These are phyloP conservation scores for Musa troglodytarum DNA, from an alignment of 176 grass and related monocot species.

Conservation along the genomic window DNA sequence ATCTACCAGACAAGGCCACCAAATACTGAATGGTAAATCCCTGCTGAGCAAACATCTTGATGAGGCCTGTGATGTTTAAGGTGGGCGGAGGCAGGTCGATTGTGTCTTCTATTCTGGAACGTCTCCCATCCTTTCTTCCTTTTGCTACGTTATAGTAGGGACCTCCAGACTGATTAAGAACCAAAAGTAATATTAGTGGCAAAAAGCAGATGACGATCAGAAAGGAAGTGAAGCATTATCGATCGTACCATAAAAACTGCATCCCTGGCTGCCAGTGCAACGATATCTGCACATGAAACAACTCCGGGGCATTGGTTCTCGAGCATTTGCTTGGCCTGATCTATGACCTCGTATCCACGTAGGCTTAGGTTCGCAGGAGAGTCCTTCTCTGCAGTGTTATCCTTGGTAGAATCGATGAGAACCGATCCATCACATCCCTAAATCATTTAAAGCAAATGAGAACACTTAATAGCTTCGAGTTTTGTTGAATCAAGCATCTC, in stretches of 20 bases:
- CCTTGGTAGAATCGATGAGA: conserved; percentile 49
- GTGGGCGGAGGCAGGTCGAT: conserved; percentile 44
- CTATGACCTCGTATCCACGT: conserved; percentile 78
- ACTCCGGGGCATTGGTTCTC: conserved; percentile 62
- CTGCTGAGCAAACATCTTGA: conserved; percentile 35
- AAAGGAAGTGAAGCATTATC: background rate
- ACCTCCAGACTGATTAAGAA: conserved; percentile 35
- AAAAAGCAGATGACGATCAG: background rate
- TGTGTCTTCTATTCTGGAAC: conserved; percentile 47
- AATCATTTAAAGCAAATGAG: background rate
- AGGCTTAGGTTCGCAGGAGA: conserved; percentile 52
- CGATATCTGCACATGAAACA: conserved; percentile 74
- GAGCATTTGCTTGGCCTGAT: conserved; percentile 47
- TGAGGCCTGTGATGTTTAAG: conserved; percentile 34
- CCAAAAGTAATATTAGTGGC: background rate
- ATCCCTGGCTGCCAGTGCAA: conserved; percentile 66
- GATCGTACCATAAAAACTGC: conserved; percentile 41
- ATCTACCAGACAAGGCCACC: conserved; percentile 55
- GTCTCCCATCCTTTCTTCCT: conserved; percentile 62
- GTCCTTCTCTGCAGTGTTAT: conserved; percentile 73
- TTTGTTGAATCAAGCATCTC: background rate
- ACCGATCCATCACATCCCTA: conserved; percentile 88
- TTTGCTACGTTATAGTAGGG: conserved; percentile 52
- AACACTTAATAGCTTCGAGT: background rate
- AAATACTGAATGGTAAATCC: conserved; percentile 42